Evolutionary conservation across 257 asterid species (phyloP), one percentile per base, ranked within the genome.

Genomic region (Mentha longifolia): DNA sequence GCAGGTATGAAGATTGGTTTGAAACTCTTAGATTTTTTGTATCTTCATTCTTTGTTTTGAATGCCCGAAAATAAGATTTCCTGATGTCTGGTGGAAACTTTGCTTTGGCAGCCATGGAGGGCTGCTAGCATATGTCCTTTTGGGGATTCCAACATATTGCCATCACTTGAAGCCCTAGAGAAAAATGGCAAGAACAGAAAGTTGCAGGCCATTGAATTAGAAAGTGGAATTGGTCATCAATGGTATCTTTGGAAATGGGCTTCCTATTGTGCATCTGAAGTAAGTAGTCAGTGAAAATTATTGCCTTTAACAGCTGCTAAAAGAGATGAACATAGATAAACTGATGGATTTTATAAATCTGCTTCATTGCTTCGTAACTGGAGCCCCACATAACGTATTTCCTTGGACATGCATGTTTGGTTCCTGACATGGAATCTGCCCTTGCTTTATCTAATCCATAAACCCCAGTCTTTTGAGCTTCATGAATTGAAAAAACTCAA

Each of bases 211-310:
- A 78, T 89, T 65, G 99, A 95, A 83, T 83, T 88, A 64, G 99
- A 95, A 83, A 92, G 96, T 80, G 99, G 99, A 72, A 75, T 82
- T 67, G 98, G 98, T 68, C 95, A 77, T 76, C 99, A 89, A 56
- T 90, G 90, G 87, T 92, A 82, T 74, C 97, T 95, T 70, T 95
- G 98, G 98, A 95, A 88, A 80, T 95, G 99, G 99, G 98, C 99
- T 78, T 86, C 95, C 71, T 95, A 85, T 81, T 82, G 95, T 89
- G 97, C 99, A 67, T 95, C 99, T 19, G 97, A 95, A 90, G 99
- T 95, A 89, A 75, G 85, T 75, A 62, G 37, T 49, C 55, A 56
- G 67, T 54, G 70, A 42, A 39, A 51, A n/a, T 42, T 52, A 63
- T 65, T 74, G 54, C 54, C 54, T 56, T 65, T 42, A 47, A 61